Evolutionary conservation across 1,284 basidiomycete genomes (phyloP).

Genomic region (Ceratobasidium sp.): DNA sequence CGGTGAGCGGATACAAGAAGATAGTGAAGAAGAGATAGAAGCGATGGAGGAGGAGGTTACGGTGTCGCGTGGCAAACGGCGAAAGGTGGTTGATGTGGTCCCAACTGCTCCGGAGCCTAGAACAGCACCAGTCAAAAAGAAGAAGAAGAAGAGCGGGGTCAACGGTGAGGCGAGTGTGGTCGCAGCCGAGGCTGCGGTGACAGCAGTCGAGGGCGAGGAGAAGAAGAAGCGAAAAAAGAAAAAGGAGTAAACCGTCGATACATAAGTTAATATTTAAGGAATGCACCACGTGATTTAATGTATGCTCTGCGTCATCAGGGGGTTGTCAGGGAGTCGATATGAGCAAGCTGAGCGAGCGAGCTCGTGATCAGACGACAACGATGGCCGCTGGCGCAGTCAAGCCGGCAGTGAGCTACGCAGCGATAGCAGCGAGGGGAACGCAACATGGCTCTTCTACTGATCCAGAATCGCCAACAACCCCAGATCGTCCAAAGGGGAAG

Average conservation of each 20-base stretch:
- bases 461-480: slow-evolving; percentile 3
- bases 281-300: slow-evolving; percentile 17
- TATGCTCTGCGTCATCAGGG: slow-evolving; percentile 8
- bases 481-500: slow-evolving; percentile 34
- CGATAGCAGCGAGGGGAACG: slow-evolving; percentile 19
- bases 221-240: slow-evolving; percentile 39
- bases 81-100: slow-evolving; percentile 26
- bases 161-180: slow-evolving; percentile 15
- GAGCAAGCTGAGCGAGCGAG: neutral
- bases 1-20: slow-evolving; percentile 35
- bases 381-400: slow-evolving; percentile 40
- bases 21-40: slow-evolving; percentile 27
- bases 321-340: neutral
- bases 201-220: slow-evolving; percentile 9
- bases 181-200: slow-evolving; percentile 5
- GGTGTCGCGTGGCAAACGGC: slow-evolving; percentile 37
- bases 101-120: slow-evolving; percentile 22
- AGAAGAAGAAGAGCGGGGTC: slow-evolving; percentile 24
- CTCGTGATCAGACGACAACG: slow-evolving; percentile 29
- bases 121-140: slow-evolving; percentile 8
- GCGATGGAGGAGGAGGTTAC: slow-evolving; percentile 32
- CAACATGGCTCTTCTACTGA: slow-evolving; percentile 1
- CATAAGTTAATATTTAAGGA: slow-evolving; percentile 7
- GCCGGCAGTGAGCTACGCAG: slow-evolving; percentile 40
- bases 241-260: slow-evolving; percentile 1